Conservation (phyloP, 2,329 filamentous ascomycete species). For the Fusarium nygamai region DNA sequence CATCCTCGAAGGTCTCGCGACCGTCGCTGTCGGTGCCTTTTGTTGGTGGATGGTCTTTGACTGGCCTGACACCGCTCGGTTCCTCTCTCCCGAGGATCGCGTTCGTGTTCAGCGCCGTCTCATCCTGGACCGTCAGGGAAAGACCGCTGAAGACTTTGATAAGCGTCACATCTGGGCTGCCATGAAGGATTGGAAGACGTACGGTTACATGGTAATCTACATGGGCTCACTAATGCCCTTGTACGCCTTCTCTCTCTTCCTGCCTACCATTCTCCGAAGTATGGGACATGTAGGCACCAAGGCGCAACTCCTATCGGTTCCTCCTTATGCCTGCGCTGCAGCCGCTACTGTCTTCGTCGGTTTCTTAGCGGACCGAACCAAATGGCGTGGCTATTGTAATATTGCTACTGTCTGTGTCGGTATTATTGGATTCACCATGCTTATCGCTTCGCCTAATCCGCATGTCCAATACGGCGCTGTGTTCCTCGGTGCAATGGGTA, state of each 20-base stretch:
- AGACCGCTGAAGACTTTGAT: conserved; percentile 74
- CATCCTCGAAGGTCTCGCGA: conserved; percentile 74
- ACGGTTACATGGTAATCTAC: conserved; percentile 58
- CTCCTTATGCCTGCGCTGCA: conserved; percentile 69
- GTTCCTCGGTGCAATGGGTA: conserved; percentile 68
- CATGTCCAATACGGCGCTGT: conserved; percentile 73
- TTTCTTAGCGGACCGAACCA: conserved; percentile 71
- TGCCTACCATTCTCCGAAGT: conserved; percentile 64
- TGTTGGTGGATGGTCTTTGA: conserved; percentile 82
- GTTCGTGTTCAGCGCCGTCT: conserved; percentile 74
- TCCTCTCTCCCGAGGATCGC: conserved; percentile 73
- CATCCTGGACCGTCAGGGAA: conserved; percentile 73
- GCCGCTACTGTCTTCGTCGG: conserved; percentile 71
- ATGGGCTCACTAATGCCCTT: conserved; percentile 60
- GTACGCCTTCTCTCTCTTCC: conserved; percentile 64
- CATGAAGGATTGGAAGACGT: conserved; percentile 82
- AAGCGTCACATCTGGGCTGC: conserved; percentile 75
- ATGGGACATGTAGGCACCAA: conserved; percentile 49
- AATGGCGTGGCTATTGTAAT: conserved; percentile 72
- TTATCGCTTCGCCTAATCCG: conserved; percentile 63
- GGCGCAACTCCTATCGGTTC: conserved; percentile 67
- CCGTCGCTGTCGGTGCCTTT: conserved; percentile 69
- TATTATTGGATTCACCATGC: conserved; percentile 73
- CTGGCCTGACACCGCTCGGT: conserved; percentile 78
- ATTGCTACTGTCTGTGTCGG: conserved; percentile 69